These are phyloP conservation scores for Ascochyta lentis DNA, from an alignment of 2,329 filamentous ascomycete species.

Conservation along the genomic window DNA sequence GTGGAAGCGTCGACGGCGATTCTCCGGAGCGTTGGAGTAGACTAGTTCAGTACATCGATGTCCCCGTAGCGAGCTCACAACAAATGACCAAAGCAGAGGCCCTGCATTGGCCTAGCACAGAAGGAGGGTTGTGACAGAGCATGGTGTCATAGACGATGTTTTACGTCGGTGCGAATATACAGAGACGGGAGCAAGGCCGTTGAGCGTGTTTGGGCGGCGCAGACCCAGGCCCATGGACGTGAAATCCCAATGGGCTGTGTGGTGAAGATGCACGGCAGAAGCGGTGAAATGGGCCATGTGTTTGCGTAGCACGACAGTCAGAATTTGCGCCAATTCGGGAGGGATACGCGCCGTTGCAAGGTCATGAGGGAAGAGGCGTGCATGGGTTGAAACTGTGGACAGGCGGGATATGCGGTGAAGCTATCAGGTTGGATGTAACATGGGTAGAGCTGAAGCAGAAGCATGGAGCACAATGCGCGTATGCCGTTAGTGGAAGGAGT, in stretches of 20 bases:
- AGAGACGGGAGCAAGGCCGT: neutral
- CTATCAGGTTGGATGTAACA: neutral
- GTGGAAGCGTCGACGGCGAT: neutral
- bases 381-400: neutral
- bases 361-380: neutral
- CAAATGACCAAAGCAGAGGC: conserved; percentile 4
- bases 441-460: neutral
- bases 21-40: neutral
- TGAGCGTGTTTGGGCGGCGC: conserved; percentile 4
- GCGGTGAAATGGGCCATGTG: conserved; percentile 9
- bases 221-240: conserved; percentile 12
- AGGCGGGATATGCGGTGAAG: conserved; percentile 9
- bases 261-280: neutral
- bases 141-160: conserved; percentile 1
- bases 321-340: neutral
- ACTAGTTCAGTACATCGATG: neutral
- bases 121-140: conserved; percentile 1
- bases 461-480: neutral
- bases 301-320: neutral
- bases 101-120: conserved; percentile 5
- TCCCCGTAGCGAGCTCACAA: conserved; percentile 3
- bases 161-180: neutral
- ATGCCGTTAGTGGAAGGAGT: neutral
- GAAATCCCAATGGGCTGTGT: neutral
- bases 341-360: neutral